phyloP scores from a whole-genome alignment of 805 yeast genomes.

The Debaryomyces hansenii region DNA sequence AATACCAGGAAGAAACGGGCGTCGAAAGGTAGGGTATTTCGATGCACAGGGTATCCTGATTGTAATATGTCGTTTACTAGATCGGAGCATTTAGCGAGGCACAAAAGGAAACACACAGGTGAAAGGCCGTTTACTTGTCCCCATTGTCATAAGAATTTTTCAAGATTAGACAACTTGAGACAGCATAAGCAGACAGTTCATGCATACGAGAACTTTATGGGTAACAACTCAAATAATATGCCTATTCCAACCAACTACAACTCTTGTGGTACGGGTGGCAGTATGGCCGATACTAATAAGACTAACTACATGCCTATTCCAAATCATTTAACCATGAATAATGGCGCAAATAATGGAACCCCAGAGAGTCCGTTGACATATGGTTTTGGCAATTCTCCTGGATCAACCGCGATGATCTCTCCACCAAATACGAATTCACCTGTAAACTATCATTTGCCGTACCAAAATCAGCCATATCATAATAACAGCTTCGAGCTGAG shows the following conservation, averaged over 20 bases:
- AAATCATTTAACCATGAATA: neutral
- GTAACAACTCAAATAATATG: neutral
- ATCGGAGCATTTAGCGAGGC: conserved; percentile 90
- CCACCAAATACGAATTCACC: conserved; percentile 29
- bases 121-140: conserved; percentile 90
- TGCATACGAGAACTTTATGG: conserved; percentile 36
- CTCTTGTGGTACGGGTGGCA: neutral
- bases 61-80: conserved; percentile 89
- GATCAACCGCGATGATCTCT: conserved; percentile 14
- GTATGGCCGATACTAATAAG: neutral
- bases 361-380: neutral
- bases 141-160: conserved; percentile 74
- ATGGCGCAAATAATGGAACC: neutral
- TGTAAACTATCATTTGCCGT: conserved; percentile 2
- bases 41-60: conserved; percentile 82
- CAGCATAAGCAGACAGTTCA: conserved; percentile 84
- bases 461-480: conserved; percentile 1
- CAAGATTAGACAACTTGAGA: conserved; percentile 82
- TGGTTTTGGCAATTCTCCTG: neutral
- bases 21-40: conserved; percentile 67
- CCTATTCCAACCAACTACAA: conserved; percentile 1
- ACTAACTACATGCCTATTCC: neutral
- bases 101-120: conserved; percentile 90
- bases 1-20: conserved; percentile 34
- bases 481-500: neutral